Evolutionary conservation across 805 yeast genomes (phyloP).

Genomic region (Ogataea henricii): DNA sequence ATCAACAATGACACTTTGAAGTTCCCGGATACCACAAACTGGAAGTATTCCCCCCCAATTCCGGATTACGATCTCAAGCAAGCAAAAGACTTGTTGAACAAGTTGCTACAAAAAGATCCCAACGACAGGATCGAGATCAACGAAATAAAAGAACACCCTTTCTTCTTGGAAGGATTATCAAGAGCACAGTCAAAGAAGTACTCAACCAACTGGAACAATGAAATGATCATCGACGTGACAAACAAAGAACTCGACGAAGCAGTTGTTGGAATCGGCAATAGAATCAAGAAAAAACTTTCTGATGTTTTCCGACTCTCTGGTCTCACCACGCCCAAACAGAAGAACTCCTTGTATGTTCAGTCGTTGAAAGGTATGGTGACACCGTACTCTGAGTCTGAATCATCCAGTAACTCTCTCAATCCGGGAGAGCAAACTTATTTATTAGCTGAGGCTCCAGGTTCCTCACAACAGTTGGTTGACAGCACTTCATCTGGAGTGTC

Average conservation of each 20-base stretch:
- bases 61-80: slow-evolving; percentile 33
- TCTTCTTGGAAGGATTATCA: slow-evolving; percentile 40
- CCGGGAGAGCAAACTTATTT: slow-evolving; percentile 16
- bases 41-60: slow-evolving; percentile 30
- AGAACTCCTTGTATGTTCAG: slow-evolving; percentile 19
- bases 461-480: slow-evolving; percentile 8
- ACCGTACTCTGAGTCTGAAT: slow-evolving; percentile 18
- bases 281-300: slow-evolving; percentile 53
- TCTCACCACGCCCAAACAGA: slow-evolving; percentile 17
- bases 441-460: slow-evolving; percentile 18
- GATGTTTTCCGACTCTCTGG: slow-evolving; percentile 38
- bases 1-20: slow-evolving; percentile 63
- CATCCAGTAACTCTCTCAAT: slow-evolving; percentile 10
- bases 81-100: slow-evolving; percentile 59
- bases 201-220: slow-evolving; percentile 30
- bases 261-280: slow-evolving; percentile 76
- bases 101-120: slow-evolving; percentile 72
- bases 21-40: slow-evolving; percentile 50
- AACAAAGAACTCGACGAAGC: slow-evolving; percentile 74
- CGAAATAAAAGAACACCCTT: slow-evolving; percentile 78
- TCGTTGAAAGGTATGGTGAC: slow-evolving; percentile 19
- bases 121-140: slow-evolving; percentile 62
- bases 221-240: slow-evolving; percentile 56
- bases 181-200: slow-evolving; percentile 32
- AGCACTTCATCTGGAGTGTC: not conserved